These are phyloP conservation scores for Kluyveromyces dobzhanskii DNA, from an alignment of 805 yeast genomes.

Conservation along the genomic window DNA sequence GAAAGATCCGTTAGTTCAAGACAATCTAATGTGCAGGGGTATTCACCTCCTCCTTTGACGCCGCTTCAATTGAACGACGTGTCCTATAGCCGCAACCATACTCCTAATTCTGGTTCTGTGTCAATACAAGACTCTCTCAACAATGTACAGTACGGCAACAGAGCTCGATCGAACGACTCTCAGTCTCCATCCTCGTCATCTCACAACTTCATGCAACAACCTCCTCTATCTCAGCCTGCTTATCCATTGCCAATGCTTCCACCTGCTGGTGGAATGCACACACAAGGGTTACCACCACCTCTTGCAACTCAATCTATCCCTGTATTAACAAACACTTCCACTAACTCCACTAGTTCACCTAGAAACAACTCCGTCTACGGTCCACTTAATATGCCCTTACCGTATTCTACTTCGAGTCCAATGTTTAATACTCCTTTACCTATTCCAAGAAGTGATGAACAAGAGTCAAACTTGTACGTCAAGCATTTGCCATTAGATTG, in stretches of 20 bases:
- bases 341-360: constrained; percentile 1
- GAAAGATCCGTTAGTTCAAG: constrained; percentile 7
- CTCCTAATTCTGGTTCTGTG: neutral
- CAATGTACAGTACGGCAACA: neutral
- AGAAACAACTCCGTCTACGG: constrained; percentile 1
- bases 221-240: neutral
- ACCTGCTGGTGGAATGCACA: neutral
- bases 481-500: constrained; percentile 51
- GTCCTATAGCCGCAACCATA: neutral
- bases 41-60: constrained; percentile 6
- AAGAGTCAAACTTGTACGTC: constrained; percentile 67
- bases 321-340: neutral
- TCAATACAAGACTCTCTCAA: neutral
- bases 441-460: constrained; percentile 37
- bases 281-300: neutral
- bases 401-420: neutral
- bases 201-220: neutral
- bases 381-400: neutral
- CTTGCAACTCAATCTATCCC: neutral
- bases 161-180: constrained; percentile 5
- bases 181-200: constrained; percentile 6
- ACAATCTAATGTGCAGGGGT: constrained; percentile 6
- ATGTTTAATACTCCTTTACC: constrained; percentile 14
- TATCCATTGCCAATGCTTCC: neutral
- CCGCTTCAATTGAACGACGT: constrained; percentile 4